Conservation (phyloP, 257 asterid genomes). For the Ligustrum vulgare region DNA sequence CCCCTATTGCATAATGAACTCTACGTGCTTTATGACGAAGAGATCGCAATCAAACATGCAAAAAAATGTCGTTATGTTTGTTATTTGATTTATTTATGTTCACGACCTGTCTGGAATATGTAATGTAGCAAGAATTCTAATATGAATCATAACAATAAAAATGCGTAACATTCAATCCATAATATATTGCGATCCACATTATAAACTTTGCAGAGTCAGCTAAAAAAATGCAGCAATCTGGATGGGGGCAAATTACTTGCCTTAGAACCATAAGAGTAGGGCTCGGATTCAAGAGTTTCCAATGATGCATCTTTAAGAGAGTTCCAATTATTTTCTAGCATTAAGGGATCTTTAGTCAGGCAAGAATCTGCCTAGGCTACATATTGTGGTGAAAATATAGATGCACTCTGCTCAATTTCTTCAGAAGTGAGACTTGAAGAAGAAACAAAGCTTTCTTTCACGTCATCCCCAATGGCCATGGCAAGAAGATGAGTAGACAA, state of each 20-base stretch:
- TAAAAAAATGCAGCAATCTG: too few relatives aligned
- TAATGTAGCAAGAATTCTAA: too few relatives aligned
- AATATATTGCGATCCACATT: too few relatives aligned
- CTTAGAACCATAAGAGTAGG: constrained; percentile 13
- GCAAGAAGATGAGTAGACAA: constrained; percentile 5
- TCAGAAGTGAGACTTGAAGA: constrained; percentile 11
- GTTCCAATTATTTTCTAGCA: constrained; percentile 41
- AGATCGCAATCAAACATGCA: too few relatives aligned
- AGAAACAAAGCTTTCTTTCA: constrained; percentile 26
- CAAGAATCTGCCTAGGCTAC: constrained; percentile 77
- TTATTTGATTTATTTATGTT: too few relatives aligned
- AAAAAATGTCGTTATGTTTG: too few relatives aligned
- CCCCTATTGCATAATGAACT: too few relatives aligned
- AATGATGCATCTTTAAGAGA: constrained; percentile 38
- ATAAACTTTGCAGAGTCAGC: too few relatives aligned
- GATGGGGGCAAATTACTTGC: background rate
- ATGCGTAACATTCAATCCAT: too few relatives aligned
- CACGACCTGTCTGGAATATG: too few relatives aligned
- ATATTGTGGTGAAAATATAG: constrained; percentile 50
- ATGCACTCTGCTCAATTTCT: constrained; percentile 27
- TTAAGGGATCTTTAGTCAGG: constrained; percentile 46
- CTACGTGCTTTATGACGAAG: too few relatives aligned
- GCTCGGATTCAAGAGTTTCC: constrained; percentile 26
- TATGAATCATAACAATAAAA: too few relatives aligned
- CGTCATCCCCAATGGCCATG: constrained; percentile 25